Conservation (phyloP, 768 basidiomycete genomes). For the Daedaleopsis sinensis region DNA sequence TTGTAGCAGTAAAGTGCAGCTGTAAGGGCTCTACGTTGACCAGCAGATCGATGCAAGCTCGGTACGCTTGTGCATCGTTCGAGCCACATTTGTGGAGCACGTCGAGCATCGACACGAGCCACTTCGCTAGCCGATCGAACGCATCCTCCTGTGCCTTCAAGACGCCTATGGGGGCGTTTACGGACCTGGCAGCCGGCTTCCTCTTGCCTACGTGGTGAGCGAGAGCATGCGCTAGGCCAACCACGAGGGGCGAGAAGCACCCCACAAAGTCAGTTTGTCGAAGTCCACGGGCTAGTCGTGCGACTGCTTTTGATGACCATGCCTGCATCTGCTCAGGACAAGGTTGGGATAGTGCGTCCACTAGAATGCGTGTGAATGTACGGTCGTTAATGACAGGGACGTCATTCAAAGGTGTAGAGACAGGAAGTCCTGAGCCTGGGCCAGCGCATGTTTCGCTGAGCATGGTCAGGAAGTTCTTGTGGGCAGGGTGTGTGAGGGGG, state of each 20-base stretch:
- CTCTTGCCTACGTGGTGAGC: slow-evolving; percentile 1
- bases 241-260: slow-evolving; percentile 35
- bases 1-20: slow-evolving; percentile 8
- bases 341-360: slow-evolving; percentile 32
- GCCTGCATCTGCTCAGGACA: slow-evolving; percentile 21
- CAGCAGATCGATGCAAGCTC: slow-evolving; percentile 29
- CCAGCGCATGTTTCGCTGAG: slow-evolving; percentile 44
- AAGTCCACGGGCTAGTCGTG: slow-evolving; percentile 38
- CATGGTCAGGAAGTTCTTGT: slow-evolving; percentile 50
- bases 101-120: slow-evolving; percentile 28
- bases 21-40: slow-evolving; percentile 11
- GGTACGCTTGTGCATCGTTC: slow-evolving; percentile 12
- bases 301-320: slow-evolving; percentile 49
- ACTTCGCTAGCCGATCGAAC: slow-evolving; percentile 26
- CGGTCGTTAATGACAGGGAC: slow-evolving; percentile 28
- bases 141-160: neutral
- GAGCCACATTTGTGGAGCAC: slow-evolving; percentile 2
- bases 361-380: slow-evolving; percentile 38
- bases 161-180: neutral
- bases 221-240: slow-evolving; percentile 28
- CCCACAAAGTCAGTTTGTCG: slow-evolving; percentile 34
- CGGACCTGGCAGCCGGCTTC: slow-evolving; percentile 1
- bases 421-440: slow-evolving; percentile 1
- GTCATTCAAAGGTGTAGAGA: slow-evolving; percentile 8
- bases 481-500: slow-evolving; percentile 44